Base-by-base conservation (phyloP, 305 asterid species). In the Fraxinus platypoda region DNA sequence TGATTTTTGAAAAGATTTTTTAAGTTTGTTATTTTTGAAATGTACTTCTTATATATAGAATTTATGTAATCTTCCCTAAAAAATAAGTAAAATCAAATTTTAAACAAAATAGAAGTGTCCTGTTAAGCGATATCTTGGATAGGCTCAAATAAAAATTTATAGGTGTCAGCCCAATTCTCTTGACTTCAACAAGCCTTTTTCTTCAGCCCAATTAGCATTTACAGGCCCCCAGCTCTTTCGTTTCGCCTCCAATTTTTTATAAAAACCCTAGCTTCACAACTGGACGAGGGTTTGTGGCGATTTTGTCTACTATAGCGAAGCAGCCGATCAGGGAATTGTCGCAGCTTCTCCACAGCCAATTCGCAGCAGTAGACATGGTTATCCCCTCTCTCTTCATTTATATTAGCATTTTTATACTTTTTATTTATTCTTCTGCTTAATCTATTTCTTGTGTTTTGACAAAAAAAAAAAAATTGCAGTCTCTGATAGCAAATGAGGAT, bases 401-500 rank as follows among this genome's bases (percentile, higher is more conserved):
- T 46, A 46, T 46, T 43, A 66, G 2, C 35, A 3, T 28, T 17
- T 3, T 72, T 23, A 1, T 66, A 1, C 0, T 21, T 7, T 79
- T 74, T 23, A 0, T 78, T 73, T 6, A 46, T 74, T 74, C n/a
- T 66, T 11, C 35, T 49, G 38, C 15, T 59, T 34, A 35, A 15
- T 74, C 59, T 9, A 25, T 31, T 19, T 76, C 1, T 68, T 15
- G 37, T 80, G 34, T 41, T 72, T 26, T 9, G 4, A 19, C 8
- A n/a, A 5, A 15, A 19, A 31, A 21, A 7, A 9, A 19, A 35
- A 37, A 34, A 25, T 41, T 84, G 83, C 86, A 92, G 97, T 85
- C 98, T 85, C 88, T 92, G 26, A 97, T 94, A 37, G 90, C 97
- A 41, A 90, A 90, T 72, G 98, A 94, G 73, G 98, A 94, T 0